Evolutionary conservation across 1,284 basidiomycete genomes (phyloP).

Genomic region (Austroboletus novae-zelandiae): DNA sequence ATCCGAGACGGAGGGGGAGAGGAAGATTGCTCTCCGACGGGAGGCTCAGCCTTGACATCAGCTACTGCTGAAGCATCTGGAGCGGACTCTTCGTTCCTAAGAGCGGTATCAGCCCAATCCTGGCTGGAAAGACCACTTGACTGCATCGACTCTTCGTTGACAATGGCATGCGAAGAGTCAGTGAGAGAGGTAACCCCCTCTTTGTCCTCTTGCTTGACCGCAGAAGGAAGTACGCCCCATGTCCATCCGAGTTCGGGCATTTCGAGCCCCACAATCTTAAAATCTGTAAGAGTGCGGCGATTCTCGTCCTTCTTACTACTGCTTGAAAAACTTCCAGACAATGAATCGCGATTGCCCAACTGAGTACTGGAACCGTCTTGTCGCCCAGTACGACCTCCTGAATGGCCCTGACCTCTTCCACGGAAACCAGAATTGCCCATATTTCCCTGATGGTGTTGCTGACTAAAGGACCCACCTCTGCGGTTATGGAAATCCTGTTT

Average conservation of each 20-base stretch:
- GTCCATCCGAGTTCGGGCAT: constrained; percentile 72
- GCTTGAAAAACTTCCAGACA: constrained; percentile 42
- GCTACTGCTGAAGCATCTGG: constrained; percentile 21
- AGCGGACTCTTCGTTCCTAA: constrained; percentile 31
- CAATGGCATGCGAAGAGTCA: constrained; percentile 27
- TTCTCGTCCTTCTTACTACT: constrained; percentile 77
- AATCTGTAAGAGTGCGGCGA: constrained; percentile 88
- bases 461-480: constrained; percentile 61
- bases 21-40: constrained; percentile 29
- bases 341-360: constrained; percentile 43
- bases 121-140: constrained; percentile 25
- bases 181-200: constrained; percentile 32
- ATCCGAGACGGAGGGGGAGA: constrained; percentile 71
- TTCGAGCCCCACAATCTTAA: constrained; percentile 89
- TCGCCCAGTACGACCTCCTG: constrained; percentile 48
- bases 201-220: constrained; percentile 38
- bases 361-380: constrained; percentile 46
- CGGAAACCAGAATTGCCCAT: constrained; percentile 44
- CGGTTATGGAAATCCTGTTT: constrained; percentile 61
- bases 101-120: constrained; percentile 27
- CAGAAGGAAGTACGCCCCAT: constrained; percentile 57
- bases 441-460: constrained; percentile 44
- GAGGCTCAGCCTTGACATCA: constrained; percentile 30
- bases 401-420: constrained; percentile 39
- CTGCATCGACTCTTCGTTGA: constrained; percentile 44